phyloP scores from a whole-genome alignment of 345 rosid species.

The Lepidium sativum region DNA sequence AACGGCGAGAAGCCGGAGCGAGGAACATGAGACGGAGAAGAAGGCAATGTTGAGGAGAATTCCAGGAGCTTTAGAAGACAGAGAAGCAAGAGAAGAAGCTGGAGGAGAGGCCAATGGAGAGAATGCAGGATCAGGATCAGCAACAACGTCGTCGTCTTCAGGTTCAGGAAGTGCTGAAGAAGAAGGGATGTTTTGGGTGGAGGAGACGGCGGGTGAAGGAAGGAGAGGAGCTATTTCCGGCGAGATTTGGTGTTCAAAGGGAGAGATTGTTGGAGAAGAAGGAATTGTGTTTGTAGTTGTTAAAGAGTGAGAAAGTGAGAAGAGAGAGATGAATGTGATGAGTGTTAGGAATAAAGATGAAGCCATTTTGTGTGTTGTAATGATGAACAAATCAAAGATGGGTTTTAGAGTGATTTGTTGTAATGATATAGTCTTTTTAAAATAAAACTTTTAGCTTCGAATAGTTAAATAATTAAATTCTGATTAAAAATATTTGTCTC shows the following conservation, averaged over 20 bases:
- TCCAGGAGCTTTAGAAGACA: slow-evolving; percentile 11
- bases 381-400: slow-evolving; percentile 56
- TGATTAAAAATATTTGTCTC: not conserved
- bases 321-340: slow-evolving; percentile 19
- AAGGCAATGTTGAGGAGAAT: not conserved
- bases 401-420: slow-evolving; percentile 13
- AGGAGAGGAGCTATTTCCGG: slow-evolving; percentile 74
- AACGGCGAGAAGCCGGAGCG: slow-evolving; percentile 12
- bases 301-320: slow-evolving; percentile 25
- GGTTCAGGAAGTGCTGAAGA: slow-evolving; percentile 64
- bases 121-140: slow-evolving; percentile 38
- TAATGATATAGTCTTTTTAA: slow-evolving; percentile 23
- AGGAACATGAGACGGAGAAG: slow-evolving; percentile 18
- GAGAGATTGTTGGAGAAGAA: slow-evolving; percentile 32
- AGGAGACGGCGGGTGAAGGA: slow-evolving; percentile 62
- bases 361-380: slow-evolving; percentile 39
- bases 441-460: slow-evolving; percentile 8
- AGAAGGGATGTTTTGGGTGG: slow-evolving; percentile 64
- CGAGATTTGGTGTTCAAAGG: slow-evolving; percentile 45
- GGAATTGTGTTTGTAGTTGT: slow-evolving; percentile 24
- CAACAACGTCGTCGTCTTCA: slow-evolving; percentile 25
- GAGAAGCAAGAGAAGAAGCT: slow-evolving; percentile 31
- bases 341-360: slow-evolving; percentile 37
- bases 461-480: not conserved
- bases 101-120: slow-evolving; percentile 42